Conservation (phyloP, 495 filamentous ascomycete species). For the Xylaria castorea region DNA sequence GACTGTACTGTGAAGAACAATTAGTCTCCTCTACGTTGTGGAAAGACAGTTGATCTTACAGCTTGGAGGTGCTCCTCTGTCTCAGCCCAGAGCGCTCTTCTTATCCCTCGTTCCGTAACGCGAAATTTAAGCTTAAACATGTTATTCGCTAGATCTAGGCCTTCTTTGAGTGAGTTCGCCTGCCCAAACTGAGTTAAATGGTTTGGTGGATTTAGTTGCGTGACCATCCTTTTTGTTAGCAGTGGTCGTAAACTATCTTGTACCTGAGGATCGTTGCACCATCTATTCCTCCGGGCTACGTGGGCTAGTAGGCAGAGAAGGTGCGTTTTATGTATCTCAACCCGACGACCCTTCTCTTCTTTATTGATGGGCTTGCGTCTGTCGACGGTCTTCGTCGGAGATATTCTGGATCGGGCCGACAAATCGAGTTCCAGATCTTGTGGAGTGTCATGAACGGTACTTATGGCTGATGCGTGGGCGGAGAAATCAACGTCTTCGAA, state of each 20-base stretch:
- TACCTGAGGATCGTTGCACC: conserved; percentile 81
- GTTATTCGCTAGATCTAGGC: conserved; percentile 71
- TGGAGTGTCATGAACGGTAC: conserved; percentile 45
- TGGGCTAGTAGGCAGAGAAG: conserved; percentile 81
- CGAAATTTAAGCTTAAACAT: conserved; percentile 70
- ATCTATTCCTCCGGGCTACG: conserved; percentile 75
- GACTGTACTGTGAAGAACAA: conserved; percentile 48
- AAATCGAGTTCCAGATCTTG: conserved; percentile 67
- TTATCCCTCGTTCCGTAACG: conserved; percentile 73
- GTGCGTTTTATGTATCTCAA: conserved; percentile 87
- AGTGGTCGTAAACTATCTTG: conserved; percentile 67
- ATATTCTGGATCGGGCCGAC: conserved; percentile 48
- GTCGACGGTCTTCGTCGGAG: conserved; percentile 39
- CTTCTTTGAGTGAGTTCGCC: conserved; percentile 77
- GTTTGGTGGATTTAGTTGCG: conserved; percentile 68
- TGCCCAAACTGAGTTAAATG: conserved; percentile 71
- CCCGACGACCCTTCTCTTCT: conserved; percentile 71
- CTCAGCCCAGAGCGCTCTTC: conserved; percentile 75
- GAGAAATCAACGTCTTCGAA: conserved; percentile 48
- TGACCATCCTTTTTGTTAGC: conserved; percentile 64
- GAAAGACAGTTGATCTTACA: conserved; percentile 46
- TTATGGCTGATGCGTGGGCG: conserved; percentile 27
- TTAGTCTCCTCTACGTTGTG: conserved; percentile 35
- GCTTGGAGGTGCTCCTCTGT: conserved; percentile 64
- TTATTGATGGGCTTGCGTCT: conserved; percentile 69